Evolutionary conservation across 768 basidiomycete genomes (phyloP).

Genomic region (Pulveroboletus sp.): DNA sequence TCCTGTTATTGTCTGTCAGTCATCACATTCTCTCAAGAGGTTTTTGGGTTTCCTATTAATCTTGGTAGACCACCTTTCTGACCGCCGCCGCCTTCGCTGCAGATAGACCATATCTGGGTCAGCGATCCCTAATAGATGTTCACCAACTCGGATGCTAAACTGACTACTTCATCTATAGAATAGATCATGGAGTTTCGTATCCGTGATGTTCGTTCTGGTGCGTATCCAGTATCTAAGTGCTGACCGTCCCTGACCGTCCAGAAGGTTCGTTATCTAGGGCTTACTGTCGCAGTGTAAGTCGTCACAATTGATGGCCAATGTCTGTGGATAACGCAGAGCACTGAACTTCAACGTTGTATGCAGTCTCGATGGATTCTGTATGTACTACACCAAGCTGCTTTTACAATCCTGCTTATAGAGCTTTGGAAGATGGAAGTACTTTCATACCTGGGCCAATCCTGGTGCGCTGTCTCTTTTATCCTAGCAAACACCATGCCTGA

Average conservation of each 20-base stretch:
- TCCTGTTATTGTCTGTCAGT: conserved; percentile 8
- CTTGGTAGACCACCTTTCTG: neutral
- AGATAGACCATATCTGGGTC: conserved; percentile 21
- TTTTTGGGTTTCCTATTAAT: neutral
- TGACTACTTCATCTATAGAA: conserved; percentile 9
- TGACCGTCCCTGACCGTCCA: neutral
- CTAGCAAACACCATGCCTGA: neutral
- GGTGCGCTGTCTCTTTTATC: neutral
- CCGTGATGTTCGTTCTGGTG: conserved; percentile 14
- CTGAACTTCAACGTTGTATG: neutral
- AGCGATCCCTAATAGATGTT: neutral
- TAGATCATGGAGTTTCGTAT: conserved; percentile 14
- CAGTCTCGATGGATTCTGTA: conserved; percentile 10
- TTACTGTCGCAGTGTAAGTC: conserved; percentile 10
- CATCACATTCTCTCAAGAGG: conserved; percentile 17
- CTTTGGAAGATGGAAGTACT: conserved; percentile 9
- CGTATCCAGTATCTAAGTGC: neutral
- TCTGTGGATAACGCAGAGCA: neutral
- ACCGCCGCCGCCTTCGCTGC: neutral
- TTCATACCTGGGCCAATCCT: conserved; percentile 18
- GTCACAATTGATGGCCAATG: neutral
- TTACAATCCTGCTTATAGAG: neutral
- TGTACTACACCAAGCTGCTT: neutral
- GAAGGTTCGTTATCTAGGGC: conserved; percentile 21
- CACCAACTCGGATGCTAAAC: neutral